These are phyloP conservation scores for Leavenworthia alabamica DNA, from an alignment of 345 rosid species.

Conservation along the genomic window DNA sequence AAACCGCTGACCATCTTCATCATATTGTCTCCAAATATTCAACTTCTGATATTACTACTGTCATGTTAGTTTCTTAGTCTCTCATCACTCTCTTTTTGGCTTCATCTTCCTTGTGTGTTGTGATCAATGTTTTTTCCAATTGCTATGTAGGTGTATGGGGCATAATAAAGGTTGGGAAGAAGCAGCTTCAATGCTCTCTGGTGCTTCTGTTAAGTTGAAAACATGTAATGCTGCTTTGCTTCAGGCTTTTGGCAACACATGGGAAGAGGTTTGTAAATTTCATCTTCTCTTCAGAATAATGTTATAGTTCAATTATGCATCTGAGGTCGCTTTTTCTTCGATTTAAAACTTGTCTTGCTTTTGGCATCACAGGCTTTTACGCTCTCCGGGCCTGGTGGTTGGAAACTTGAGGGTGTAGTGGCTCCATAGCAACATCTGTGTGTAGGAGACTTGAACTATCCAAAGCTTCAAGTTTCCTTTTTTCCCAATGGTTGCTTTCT, in stretches of 20 bases:
- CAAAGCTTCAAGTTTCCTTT: not conserved
- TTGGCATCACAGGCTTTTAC: constrained; percentile 64
- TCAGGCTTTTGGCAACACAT: constrained; percentile 76
- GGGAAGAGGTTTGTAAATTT: constrained; percentile 67
- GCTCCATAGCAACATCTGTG: constrained; percentile 46
- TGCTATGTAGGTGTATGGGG: constrained; percentile 78
- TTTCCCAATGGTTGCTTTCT: constrained; percentile 1
- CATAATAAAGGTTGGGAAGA: constrained; percentile 99
- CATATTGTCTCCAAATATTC: constrained; percentile 61
- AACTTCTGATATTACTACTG: constrained; percentile 55
- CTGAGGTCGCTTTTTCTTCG: not conserved
- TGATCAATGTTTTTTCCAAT: not conserved
- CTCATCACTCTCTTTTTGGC: not conserved
- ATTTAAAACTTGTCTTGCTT: constrained; percentile 4
- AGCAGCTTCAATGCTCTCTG: constrained; percentile 83
- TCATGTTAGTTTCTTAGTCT: constrained; percentile 53
- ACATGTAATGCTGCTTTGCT: constrained; percentile 98
- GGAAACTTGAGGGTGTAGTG: constrained; percentile 84
- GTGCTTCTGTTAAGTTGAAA: constrained; percentile 66
- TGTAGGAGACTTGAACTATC: constrained; percentile 8
- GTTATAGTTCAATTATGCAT: too few relatives aligned
- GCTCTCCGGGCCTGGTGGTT: constrained; percentile 79
- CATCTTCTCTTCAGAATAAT: not conserved
- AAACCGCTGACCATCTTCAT: constrained; percentile 86
- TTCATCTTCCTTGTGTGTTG: not conserved